These are phyloP conservation scores for Penicillium goetzii DNA, from an alignment of 495 filamentous ascomycete genomes.

Conservation along the genomic window DNA sequence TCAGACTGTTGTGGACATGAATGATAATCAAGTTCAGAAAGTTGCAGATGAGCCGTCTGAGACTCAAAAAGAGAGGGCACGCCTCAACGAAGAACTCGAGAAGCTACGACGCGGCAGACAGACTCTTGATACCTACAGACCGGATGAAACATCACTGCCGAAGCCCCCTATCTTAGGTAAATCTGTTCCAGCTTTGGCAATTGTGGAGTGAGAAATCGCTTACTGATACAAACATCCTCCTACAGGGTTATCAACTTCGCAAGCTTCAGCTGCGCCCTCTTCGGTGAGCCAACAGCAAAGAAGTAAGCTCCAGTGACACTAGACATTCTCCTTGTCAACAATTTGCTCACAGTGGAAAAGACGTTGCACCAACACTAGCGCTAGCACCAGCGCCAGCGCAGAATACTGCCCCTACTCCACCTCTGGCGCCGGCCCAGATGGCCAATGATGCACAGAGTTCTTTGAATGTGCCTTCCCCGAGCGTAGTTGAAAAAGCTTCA, in stretches of 20 bases:
- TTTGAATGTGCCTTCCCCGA: not conserved
- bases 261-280: not conserved
- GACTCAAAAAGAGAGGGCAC: not conserved
- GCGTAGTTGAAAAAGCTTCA: not conserved
- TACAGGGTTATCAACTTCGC: not conserved
- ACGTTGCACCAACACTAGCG: not conserved
- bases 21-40: constrained; percentile 24
- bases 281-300: not conserved
- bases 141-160: not conserved
- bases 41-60: constrained; percentile 27
- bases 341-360: not conserved
- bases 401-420: not conserved
- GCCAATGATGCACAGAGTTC: not conserved
- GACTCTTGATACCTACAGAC: constrained; percentile 6
- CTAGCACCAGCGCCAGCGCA: not conserved
- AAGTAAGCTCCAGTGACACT: not conserved
- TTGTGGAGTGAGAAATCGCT: not conserved
- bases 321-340: not conserved
- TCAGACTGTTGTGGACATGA: constrained; percentile 35
- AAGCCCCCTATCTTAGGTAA: not conserved
- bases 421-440: not conserved
- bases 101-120: constrained; percentile 17
- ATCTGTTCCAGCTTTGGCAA: not conserved
- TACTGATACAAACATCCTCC: not conserved
- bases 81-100: constrained; percentile 20